These are phyloP conservation scores for Inonotus hispidus DNA, from an alignment of 1,284 basidiomycete species.

Conservation along the genomic window DNA sequence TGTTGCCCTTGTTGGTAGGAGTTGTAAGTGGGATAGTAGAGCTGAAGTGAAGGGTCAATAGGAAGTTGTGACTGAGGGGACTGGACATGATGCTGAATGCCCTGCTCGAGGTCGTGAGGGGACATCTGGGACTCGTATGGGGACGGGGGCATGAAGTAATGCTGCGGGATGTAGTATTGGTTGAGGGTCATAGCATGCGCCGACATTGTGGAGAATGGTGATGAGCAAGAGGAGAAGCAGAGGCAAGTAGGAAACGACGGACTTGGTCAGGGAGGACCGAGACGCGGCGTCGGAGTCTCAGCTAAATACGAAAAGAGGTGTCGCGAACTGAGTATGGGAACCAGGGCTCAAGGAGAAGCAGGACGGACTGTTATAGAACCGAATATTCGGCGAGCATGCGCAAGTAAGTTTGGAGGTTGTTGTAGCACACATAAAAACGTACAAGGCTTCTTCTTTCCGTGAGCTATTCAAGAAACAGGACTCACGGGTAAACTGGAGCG, in stretches of 20 bases:
- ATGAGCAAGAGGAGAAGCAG: background rate
- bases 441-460: constrained; percentile 13
- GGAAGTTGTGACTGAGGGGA: constrained; percentile 17
- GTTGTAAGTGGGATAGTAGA: constrained; percentile 17
- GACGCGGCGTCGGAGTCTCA: constrained; percentile 8
- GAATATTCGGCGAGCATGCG: constrained; percentile 12
- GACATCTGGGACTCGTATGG: constrained; percentile 13
- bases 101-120: constrained; percentile 13
- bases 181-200: constrained; percentile 10
- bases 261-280: constrained; percentile 8
- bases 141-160: constrained; percentile 14
- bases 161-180: constrained; percentile 15
- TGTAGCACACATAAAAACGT: background rate
- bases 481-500: background rate
- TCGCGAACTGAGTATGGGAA: constrained; percentile 10
- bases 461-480: constrained; percentile 4
- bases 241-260: constrained; percentile 10
- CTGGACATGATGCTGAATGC: constrained; percentile 15
- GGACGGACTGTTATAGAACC: constrained; percentile 9
- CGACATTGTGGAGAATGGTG: constrained; percentile 6
- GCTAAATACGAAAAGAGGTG: constrained; percentile 15
- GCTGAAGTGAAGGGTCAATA: constrained; percentile 17
- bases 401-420: constrained; percentile 9
- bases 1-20: constrained; percentile 15
- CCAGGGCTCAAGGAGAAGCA: background rate